Conservation (phyloP, 192 early-diverging fungal species). For the Ambispora gerdemannii region DNA sequence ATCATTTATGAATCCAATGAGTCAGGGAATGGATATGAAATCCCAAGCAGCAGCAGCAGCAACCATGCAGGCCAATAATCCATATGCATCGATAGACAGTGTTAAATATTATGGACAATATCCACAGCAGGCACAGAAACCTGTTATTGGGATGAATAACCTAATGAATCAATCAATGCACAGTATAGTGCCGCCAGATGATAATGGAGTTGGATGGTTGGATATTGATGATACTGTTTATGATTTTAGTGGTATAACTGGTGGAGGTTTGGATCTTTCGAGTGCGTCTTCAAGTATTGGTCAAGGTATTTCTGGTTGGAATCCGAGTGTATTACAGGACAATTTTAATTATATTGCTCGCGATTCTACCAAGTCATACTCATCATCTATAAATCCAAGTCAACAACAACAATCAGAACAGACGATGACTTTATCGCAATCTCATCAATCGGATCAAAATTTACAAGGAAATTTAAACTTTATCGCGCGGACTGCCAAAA, state of each 20-base stretch:
- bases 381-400: conserved; percentile 26
- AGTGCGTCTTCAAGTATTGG: background rate
- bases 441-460: background rate
- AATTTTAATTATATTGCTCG: conserved; percentile 23
- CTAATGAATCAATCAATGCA: conserved; percentile 16
- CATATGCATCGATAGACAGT: conserved; percentile 21
- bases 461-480: background rate
- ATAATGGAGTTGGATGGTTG: conserved; percentile 21
- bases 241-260: conserved; percentile 23
- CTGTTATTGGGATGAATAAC: conserved; percentile 7
- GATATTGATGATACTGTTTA: conserved; percentile 22
- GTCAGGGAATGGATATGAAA: conserved; percentile 11
- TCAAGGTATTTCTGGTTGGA: conserved; percentile 16
- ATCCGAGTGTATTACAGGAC: background rate
- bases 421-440: background rate
- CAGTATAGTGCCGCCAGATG: conserved; percentile 4
- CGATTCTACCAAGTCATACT: conserved; percentile 18
- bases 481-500: background rate
- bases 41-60: no score
- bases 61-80: conserved; percentile 17
- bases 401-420: background rate
- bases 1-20: conserved; percentile 10
- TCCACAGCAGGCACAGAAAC: conserved; percentile 1
- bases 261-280: background rate
- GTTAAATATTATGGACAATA: conserved; percentile 26